Base-by-base conservation (phyloP, 1,284 basidiomycete genomes). In the Sanghuangporus weigelae region DNA sequence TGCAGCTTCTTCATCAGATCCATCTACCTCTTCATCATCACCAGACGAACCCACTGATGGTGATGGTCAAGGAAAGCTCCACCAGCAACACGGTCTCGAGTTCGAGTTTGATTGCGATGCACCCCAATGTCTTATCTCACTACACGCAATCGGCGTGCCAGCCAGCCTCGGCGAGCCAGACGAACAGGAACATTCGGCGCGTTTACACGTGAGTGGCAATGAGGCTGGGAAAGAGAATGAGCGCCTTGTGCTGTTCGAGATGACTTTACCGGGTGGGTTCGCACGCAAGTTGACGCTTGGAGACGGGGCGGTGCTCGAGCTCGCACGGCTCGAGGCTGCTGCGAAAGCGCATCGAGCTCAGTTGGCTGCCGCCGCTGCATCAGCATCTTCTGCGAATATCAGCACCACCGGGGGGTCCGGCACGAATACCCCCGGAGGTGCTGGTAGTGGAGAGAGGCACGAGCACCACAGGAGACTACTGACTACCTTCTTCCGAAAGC, bases 21-120 rank as follows among this genome's bases (percentile, higher is more conserved):
- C 73, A 61, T 74, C 76, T 56, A 74, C 79, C 62, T 71, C 69
- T 10, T 80, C 85, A 50, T 79, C 76, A 44, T 78, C 79, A 67
- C 74, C 54, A 35, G 50, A 46, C 4, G 35, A 59, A 60, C 78
- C 81, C 56, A 78, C 78, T 65, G 71, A 73, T 63, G 74, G 75
- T 65, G 71, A 73, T 63, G 74, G 75, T 57, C 74, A 79, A 60
- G 71, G 69, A 10, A 81, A 84, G 51, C 79, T 76, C 40, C 79
- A 79, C 68, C 60, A 62, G 38, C 61, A 59, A 46, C 92, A 95
- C 69, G 84, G 86, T 16, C 80, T 95, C 63, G 92, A 93, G 72
- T 96, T 96, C 74, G 88, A 89, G 73, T 96, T 90, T 73, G 94
- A 96, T 71, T 92, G 90, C 67, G 92, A 93, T 67, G 87, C 93